Conservation (phyloP, 257 asterid genomes). For the Plantago major region DNA sequence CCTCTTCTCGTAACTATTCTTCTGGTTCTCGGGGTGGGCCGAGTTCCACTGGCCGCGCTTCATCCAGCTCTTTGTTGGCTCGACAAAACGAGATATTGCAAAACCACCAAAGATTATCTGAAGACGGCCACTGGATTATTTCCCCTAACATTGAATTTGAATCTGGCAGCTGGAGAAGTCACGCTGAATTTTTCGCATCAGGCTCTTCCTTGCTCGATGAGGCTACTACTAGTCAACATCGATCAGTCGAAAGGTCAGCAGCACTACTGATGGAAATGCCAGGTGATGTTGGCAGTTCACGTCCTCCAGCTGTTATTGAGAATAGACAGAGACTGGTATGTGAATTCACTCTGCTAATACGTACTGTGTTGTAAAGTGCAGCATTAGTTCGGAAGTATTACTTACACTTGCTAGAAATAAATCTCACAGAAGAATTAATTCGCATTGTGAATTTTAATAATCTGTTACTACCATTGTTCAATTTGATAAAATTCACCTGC, state of each 20-base stretch:
- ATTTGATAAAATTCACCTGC: neutral
- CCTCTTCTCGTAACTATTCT: conserved; percentile 42
- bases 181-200: conserved; percentile 42
- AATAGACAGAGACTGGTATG: conserved; percentile 69
- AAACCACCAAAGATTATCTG: conserved; percentile 41
- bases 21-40: conserved; percentile 40
- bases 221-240: conserved; percentile 38
- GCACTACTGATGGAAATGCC: conserved; percentile 36
- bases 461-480: neutral
- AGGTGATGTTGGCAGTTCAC: conserved; percentile 48
- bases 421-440: no score
- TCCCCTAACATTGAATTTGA: conserved; percentile 46
- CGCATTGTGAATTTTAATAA: neutral
- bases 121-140: conserved; percentile 45
- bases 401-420: no score
- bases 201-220: conserved; percentile 46
- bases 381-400: neutral
- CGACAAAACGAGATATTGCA: conserved; percentile 45
- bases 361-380: neutral
- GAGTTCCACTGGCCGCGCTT: conserved; percentile 33
- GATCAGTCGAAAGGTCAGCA: conserved; percentile 38
- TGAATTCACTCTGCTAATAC: conserved; percentile 14
- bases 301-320: conserved; percentile 59
- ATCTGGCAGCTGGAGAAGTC: conserved; percentile 48
- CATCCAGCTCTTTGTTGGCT: conserved; percentile 44